A percentile compares a stretch with the other conserved stretches of the same genome.
Conservation (phyloP, 1,284 basidiomycete genomes). For the Apiotrichum gracile region DNA sequence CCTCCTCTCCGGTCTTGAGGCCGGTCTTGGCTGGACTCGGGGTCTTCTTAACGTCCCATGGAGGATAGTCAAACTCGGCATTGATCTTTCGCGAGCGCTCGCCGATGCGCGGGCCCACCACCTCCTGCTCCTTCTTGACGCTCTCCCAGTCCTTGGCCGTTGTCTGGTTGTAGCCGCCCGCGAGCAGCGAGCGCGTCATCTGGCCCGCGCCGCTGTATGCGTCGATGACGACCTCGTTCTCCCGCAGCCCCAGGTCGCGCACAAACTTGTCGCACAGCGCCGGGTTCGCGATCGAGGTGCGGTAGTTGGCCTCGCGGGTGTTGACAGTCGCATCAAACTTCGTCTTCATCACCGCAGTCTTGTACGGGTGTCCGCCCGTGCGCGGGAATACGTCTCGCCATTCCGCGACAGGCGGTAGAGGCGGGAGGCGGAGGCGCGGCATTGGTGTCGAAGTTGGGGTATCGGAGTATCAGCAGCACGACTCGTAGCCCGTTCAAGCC, state of each 20-base stretch:
- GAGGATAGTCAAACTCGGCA: constrained; percentile 4
- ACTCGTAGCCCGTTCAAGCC: no score
- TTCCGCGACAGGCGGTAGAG: constrained; percentile 21
- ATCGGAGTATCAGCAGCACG: no score
- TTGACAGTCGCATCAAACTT: neutral
- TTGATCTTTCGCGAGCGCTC: neutral
- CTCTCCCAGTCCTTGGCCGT: constrained; percentile 11
- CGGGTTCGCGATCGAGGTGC: constrained; percentile 25
- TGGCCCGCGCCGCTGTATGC: constrained; percentile 26
- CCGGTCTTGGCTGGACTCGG: neutral
- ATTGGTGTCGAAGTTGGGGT: no score
- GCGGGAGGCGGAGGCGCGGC: constrained; percentile 28
- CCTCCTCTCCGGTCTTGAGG: neutral
- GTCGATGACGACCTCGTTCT: constrained; percentile 37
- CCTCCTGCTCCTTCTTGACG: constrained; percentile 1
- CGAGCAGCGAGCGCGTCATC: constrained; percentile 31
- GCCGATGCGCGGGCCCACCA: neutral
- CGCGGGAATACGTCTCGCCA: constrained; percentile 12
- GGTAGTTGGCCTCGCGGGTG: constrained; percentile 7
- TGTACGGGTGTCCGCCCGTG: neutral
- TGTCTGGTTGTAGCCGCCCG: constrained; percentile 23
- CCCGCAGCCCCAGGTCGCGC: constrained; percentile 24
- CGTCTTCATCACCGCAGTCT: no score
- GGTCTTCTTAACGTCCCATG: constrained; percentile 3
- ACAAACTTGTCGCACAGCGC: constrained; percentile 30